Conservation (phyloP, 768 basidiomycete species). For the Russula vinacea region DNA sequence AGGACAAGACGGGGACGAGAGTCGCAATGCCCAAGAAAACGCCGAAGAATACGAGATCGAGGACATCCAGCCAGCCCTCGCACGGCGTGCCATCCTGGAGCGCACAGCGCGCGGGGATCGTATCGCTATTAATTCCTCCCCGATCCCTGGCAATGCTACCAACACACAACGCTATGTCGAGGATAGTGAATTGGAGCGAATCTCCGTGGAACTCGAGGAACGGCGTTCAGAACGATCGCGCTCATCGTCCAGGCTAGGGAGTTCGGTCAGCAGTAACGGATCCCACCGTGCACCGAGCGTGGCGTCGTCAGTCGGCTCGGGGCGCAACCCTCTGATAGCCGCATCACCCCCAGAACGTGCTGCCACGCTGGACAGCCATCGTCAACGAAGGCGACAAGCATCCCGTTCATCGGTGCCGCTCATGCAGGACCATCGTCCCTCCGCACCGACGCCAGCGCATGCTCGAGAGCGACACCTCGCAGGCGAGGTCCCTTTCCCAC, state of each 20-base stretch:
- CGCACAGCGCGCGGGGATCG: constrained; percentile 53
- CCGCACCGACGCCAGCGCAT: constrained; percentile 22
- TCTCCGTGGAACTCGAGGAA: constrained; percentile 64
- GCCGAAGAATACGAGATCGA: constrained; percentile 28
- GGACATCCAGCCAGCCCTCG: constrained; percentile 19
- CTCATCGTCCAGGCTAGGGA: constrained; percentile 27
- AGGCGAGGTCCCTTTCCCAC: constrained; percentile 64
- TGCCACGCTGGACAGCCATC: background rate
- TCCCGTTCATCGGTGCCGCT: background rate
- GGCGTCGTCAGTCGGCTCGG: constrained; percentile 23
- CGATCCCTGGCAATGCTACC: constrained; percentile 28
- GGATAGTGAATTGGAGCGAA: constrained; percentile 57
- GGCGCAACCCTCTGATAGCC: background rate
- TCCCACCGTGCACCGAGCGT: constrained; percentile 25
- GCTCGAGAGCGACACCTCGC: constrained; percentile 31
- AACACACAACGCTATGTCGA: constrained; percentile 47
- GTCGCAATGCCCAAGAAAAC: constrained; percentile 30
- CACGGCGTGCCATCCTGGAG: constrained; percentile 36
- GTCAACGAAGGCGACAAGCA: background rate
- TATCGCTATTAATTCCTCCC: constrained; percentile 49
- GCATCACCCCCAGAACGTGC: constrained; percentile 1
- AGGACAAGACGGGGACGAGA: constrained; percentile 29
- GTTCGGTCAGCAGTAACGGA: constrained; percentile 20
- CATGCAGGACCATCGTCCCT: constrained; percentile 11
- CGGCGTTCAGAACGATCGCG: constrained; percentile 50